Evolutionary conservation across 371 early-diverging fungal genomes (phyloP).

Genomic region (Mucor sp.): DNA sequence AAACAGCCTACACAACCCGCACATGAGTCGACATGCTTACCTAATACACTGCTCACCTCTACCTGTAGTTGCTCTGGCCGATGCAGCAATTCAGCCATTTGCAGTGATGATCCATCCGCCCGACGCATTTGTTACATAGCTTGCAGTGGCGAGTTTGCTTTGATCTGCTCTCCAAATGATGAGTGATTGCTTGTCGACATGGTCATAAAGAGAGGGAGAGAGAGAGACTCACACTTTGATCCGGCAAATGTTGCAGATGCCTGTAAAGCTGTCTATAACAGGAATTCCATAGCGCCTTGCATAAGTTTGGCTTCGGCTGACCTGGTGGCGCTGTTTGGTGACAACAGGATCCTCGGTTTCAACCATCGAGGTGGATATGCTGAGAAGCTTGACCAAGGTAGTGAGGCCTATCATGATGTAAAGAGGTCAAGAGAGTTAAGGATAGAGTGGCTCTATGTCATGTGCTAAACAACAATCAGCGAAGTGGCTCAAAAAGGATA

Average conservation of each 20-base stretch:
- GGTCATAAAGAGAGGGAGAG: neutral
- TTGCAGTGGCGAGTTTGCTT: constrained; percentile 69
- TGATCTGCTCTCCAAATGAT: constrained; percentile 17
- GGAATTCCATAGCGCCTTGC: constrained; percentile 68
- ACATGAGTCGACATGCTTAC: neutral
- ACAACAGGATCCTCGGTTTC: constrained; percentile 61
- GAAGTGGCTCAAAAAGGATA: constrained; percentile 21
- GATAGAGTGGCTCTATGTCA: neutral
- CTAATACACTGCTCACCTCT: neutral
- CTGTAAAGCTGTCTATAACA: constrained; percentile 63
- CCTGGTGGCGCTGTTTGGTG: constrained; percentile 27
- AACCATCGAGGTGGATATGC: constrained; percentile 46
- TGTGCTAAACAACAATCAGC: neutral
- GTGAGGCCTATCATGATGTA: constrained; percentile 35
- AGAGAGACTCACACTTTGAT: constrained; percentile 47
- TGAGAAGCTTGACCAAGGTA: constrained; percentile 36
- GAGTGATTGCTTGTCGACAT: neutral
- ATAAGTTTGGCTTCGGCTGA: constrained; percentile 66
- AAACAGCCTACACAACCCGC: constrained; percentile 10
- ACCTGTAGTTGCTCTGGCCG: constrained; percentile 71
- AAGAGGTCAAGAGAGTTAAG: constrained; percentile 19
- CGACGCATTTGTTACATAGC: constrained; percentile 86
- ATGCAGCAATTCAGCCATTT: constrained; percentile 80
- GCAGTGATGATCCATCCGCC: constrained; percentile 84
- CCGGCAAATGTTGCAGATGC: constrained; percentile 74